These are phyloP conservation scores for Candida adriatica DNA, from an alignment of 805 yeast genomes.

Conservation along the genomic window DNA sequence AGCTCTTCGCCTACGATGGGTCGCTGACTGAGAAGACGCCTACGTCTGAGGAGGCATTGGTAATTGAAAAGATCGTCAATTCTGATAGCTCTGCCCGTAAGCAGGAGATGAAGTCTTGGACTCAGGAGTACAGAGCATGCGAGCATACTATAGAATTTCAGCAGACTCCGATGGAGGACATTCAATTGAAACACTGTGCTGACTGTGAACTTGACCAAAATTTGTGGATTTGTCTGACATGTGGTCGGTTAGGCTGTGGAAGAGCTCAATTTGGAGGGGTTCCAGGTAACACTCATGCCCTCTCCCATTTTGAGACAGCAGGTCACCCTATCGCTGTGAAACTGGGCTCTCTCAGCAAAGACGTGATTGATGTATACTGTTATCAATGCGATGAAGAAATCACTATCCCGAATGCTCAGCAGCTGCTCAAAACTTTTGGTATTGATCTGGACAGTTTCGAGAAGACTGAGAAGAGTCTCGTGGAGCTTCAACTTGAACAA, in stretches of 20 bases:
- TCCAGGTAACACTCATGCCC: constrained; percentile 91
- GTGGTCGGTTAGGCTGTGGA: constrained; percentile 95
- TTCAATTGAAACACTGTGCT: constrained; percentile 39
- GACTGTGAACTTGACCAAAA: constrained; percentile 65
- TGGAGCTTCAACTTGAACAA: constrained; percentile 89
- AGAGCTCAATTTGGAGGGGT: constrained; percentile 89
- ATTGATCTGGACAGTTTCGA: constrained; percentile 48
- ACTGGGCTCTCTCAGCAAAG: constrained; percentile 77
- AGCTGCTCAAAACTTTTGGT: constrained; percentile 50
- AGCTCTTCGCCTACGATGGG: constrained; percentile 6
- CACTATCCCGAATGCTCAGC: constrained; percentile 52
- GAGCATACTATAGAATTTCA: constrained; percentile 58
- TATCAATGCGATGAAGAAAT: constrained; percentile 87
- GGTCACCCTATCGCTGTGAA: constrained; percentile 84
- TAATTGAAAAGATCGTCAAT: constrained; percentile 38
- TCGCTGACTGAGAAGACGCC: constrained; percentile 28
- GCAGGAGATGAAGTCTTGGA: constrained; percentile 86
- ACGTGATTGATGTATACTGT: constrained; percentile 82
- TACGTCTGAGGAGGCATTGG: constrained; percentile 17
- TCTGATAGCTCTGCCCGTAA: constrained; percentile 54
- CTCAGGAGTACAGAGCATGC: constrained; percentile 77
- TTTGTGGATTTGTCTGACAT: constrained; percentile 85
- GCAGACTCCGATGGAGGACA: constrained; percentile 27
- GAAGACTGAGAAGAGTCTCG: constrained; percentile 81
- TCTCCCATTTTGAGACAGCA: constrained; percentile 53